A percentile compares a stretch with the other conserved stretches of the same genome.
These are phyloP conservation scores for Agrocybe chaxingu DNA, from an alignment of 768 basidiomycete genomes.

Conservation along the genomic window DNA sequence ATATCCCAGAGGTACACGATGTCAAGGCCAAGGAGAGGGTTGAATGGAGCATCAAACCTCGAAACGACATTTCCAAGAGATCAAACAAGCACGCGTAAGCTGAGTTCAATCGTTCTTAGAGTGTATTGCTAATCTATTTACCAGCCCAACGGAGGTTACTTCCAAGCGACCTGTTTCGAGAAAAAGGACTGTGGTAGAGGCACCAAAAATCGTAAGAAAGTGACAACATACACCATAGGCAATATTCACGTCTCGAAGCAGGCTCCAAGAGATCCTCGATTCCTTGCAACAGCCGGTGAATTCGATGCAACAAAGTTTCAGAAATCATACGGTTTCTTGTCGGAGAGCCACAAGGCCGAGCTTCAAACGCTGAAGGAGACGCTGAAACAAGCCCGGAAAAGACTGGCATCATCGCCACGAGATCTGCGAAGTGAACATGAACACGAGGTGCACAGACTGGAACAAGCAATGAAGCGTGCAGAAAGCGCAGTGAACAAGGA, in stretches of 20 bases:
- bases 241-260: slow-evolving; percentile 23
- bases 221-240: neutral
- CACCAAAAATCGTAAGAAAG: slow-evolving; percentile 54
- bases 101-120: neutral
- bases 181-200: slow-evolving; percentile 64
- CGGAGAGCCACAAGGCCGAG: slow-evolving; percentile 62
- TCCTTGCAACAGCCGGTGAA: slow-evolving; percentile 68
- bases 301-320: slow-evolving; percentile 65
- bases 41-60: slow-evolving; percentile 39
- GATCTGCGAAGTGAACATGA: slow-evolving; percentile 59
- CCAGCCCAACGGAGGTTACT: slow-evolving; percentile 76
- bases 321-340: slow-evolving; percentile 72
- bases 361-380: slow-evolving; percentile 61
- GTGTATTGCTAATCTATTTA: slow-evolving; percentile 2
- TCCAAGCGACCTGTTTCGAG: slow-evolving; percentile 85
- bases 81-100: slow-evolving; percentile 86
- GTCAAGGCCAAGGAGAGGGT: slow-evolving; percentile 29
- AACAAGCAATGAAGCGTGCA: slow-evolving; percentile 68
- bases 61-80: slow-evolving; percentile 54
- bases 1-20: slow-evolving; percentile 9
- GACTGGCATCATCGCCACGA: slow-evolving; percentile 56
- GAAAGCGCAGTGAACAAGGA: slow-evolving; percentile 79
- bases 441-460: slow-evolving; percentile 66
- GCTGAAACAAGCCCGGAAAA: slow-evolving; percentile 65
- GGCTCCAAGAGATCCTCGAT: slow-evolving; percentile 86